phyloP scores from a whole-genome alignment of 495 filamentous ascomycete genomes.

The Aspergillus cavernicola region DNA sequence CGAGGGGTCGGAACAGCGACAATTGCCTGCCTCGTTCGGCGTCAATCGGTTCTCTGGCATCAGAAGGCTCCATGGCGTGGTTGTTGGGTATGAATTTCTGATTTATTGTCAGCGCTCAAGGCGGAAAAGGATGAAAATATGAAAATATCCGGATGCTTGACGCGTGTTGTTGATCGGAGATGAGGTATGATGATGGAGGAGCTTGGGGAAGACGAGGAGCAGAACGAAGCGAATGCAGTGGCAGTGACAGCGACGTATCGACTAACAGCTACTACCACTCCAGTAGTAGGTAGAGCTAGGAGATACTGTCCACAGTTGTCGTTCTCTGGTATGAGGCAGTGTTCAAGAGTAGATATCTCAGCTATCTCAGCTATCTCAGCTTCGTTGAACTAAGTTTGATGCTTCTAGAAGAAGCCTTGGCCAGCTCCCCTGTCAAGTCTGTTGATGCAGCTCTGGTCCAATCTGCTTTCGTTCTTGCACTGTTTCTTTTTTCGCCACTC shows the following conservation, averaged over 20 bases:
- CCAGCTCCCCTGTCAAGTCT: constrained; percentile 1
- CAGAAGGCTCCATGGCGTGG: constrained; percentile 29
- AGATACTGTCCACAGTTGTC: background rate
- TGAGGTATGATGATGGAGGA: too few species aligned
- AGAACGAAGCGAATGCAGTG: background rate
- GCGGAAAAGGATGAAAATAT: constrained; percentile 7
- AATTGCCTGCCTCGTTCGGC: constrained; percentile 44
- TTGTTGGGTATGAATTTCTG: constrained; percentile 3
- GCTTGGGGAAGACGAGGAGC: background rate
- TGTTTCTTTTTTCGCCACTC: background rate
- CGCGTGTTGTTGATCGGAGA: background rate
- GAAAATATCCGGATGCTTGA: background rate
- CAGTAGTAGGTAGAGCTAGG: background rate
- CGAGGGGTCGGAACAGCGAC: constrained; percentile 47
- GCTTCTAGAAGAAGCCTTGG: constrained; percentile 4
- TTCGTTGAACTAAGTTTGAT: too few species aligned
- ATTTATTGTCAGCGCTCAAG: constrained; percentile 13
- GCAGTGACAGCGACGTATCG: background rate
- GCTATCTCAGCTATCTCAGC: too few species aligned
- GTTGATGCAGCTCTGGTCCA: background rate
- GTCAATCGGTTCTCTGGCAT: constrained; percentile 24
- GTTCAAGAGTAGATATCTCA: background rate
- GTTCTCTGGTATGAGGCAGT: too few species aligned
- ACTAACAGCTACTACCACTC: too few species aligned
- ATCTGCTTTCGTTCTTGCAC: background rate